Evolutionary conservation across 169 alveolate species (phyloP), one percentile per base, ranked within the genome.

Genomic region (Eimeria sp.): DNA sequence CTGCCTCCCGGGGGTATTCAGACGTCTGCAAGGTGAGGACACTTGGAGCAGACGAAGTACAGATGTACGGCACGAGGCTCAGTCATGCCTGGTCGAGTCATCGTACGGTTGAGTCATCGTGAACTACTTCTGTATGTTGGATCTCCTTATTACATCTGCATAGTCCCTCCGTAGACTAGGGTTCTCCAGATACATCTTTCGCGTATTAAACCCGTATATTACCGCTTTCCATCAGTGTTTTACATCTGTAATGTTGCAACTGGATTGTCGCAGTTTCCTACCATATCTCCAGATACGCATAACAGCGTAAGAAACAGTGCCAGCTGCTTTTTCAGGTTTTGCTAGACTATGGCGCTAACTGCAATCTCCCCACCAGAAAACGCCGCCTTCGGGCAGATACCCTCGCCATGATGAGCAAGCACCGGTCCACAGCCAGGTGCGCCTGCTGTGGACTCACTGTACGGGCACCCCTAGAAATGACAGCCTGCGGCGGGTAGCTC

Each of bases 1-100:
- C 92, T 7, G 92, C 92, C 25, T 70, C 92, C 20, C 10, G 92
- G 43, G 92, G 92, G 25, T 86, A 86, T 34, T 86, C 92, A 54
- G 92, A 61, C n/a, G 61, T 86, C 14, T 86, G 92, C 80, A 86
- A n/a, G 58, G 92, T 86, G 92, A 61, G 78, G 10, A 34, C 34
- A 25, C 70, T 18, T 61, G n/a, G 2, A 0, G 40, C 40, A 34
- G 0, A 34, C 40, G 40, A 34, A 34, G 2, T 34, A 34, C 40
- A 34, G 40, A 34, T 34, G 40, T 34, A 34, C 40, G 40, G 40
- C 40, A 34, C 40, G 40, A 34, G 40, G 40, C 40, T 34, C 40
- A 34, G 0, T 34, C 3, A 34, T 34, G 2, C 40, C 40, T 34
- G 40, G 40, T 34, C 40, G 40, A 34, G 40, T 34, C 40, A 34